phyloP scores from a whole-genome alignment of 2,329 filamentous ascomycete genomes.

The Exophiala lecanii-corni region DNA sequence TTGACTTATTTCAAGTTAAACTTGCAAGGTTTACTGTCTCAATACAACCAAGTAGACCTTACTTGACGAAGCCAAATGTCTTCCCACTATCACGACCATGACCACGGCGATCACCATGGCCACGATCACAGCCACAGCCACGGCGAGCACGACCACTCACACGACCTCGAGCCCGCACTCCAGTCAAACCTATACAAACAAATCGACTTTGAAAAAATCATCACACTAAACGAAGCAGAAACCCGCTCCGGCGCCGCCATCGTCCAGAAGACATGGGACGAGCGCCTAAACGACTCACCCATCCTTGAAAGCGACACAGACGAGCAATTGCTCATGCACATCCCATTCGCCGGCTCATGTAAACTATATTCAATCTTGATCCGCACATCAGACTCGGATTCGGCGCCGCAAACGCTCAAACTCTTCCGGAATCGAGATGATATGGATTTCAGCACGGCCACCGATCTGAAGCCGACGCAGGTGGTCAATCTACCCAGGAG shows the following conservation, averaged over 20 bases:
- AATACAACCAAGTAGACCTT: too few relatives aligned
- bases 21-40: too few relatives aligned
- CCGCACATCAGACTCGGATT: slow-evolving; percentile 66
- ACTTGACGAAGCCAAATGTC: too few relatives aligned
- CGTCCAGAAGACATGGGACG: slow-evolving; percentile 85
- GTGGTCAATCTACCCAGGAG: slow-evolving; percentile 59
- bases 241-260: slow-evolving; percentile 67
- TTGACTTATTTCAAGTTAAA: too few relatives aligned
- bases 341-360: slow-evolving; percentile 91
- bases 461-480: slow-evolving; percentile 67
- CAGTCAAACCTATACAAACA: slow-evolving; percentile 89
- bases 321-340: slow-evolving; percentile 86
- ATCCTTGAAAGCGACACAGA: slow-evolving; percentile 83
- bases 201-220: slow-evolving; percentile 81
- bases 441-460: slow-evolving; percentile 75
- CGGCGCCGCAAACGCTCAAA: slow-evolving; percentile 76
- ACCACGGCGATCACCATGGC: slow-evolving; percentile 32
- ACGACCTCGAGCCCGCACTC: slow-evolving; percentile 87
- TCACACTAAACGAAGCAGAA: slow-evolving; percentile 74
- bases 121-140: slow-evolving; percentile 46
- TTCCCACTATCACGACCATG: slow-evolving; percentile 18
- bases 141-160: slow-evolving; percentile 74
- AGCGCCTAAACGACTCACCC: slow-evolving; percentile 66
- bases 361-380: slow-evolving; percentile 87
- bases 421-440: slow-evolving; percentile 83